Evolutionary conservation across 805 yeast genomes (phyloP).

Genomic region (Metschnikowia dekortorum): DNA sequence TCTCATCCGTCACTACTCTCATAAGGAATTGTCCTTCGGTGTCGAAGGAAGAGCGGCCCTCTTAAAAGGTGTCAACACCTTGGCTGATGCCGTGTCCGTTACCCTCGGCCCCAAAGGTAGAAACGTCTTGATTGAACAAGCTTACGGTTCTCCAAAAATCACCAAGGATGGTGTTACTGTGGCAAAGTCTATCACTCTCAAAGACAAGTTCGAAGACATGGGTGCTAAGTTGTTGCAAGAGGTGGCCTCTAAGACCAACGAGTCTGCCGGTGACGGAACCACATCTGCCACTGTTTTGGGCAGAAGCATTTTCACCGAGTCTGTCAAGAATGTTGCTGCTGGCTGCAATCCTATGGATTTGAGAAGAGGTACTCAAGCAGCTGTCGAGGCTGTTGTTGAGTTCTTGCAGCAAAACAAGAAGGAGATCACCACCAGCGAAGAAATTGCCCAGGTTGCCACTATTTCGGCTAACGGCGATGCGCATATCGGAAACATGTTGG

Average conservation of each 20-base stretch:
- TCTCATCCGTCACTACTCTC: conserved; percentile 52
- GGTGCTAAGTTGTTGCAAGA: conserved; percentile 95
- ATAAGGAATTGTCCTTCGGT: conserved; percentile 94
- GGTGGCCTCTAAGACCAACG: conserved; percentile 95
- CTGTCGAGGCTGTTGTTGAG: conserved; percentile 87
- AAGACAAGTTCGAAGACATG: conserved; percentile 91
- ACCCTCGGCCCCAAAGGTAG: conserved; percentile 98
- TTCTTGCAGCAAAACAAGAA: conserved; percentile 81
- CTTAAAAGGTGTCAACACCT: conserved; percentile 86
- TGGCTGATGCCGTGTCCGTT: conserved; percentile 94
- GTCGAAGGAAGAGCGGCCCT: conserved; percentile 96
- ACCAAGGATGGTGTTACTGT: conserved; percentile 99
- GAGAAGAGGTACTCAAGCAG: conserved; percentile 96
- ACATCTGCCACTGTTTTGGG: conserved; percentile 97
- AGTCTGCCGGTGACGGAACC: conserved; percentile 98
- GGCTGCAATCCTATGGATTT: conserved; percentile 99
- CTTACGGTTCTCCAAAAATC: conserved; percentile 94
- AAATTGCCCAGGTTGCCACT: conserved; percentile 97
- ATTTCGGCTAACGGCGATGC: conserved; percentile 95
- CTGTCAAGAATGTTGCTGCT: conserved; percentile 95
- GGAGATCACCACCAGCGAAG: conserved; percentile 89
- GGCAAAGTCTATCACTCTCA: conserved; percentile 75
- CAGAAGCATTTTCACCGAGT: conserved; percentile 90
- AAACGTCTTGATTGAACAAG: conserved; percentile 93
- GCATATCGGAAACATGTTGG: conserved; percentile 86